These are phyloP conservation scores for Erodium maritimum DNA, from an alignment of 345 rosid genomes.

Conservation along the genomic window DNA sequence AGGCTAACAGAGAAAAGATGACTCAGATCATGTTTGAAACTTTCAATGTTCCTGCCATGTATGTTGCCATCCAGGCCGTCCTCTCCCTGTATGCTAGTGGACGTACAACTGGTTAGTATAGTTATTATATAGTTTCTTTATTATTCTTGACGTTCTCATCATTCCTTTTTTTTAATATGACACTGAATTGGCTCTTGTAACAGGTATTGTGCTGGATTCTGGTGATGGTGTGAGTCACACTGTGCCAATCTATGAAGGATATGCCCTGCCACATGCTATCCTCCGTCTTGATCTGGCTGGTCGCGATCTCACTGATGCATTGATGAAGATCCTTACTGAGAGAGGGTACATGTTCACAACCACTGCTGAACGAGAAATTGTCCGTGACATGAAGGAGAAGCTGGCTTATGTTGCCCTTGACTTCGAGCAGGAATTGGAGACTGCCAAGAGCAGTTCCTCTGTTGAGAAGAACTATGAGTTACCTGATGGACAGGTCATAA, in stretches of 20 bases:
- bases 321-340: conserved; percentile 54
- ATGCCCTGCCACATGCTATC: conserved; percentile 53
- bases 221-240: conserved; percentile 68
- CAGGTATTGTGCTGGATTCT: conserved; percentile 65
- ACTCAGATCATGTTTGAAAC: conserved; percentile 40
- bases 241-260: conserved; percentile 54
- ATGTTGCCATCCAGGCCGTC: conserved; percentile 32
- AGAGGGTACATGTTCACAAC: conserved; percentile 65
- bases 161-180: not conserved
- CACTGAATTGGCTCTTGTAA: not conserved
- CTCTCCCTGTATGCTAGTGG: conserved; percentile 36
- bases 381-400: conserved; percentile 79
- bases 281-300: conserved; percentile 55
- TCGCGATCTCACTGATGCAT: conserved; percentile 51
- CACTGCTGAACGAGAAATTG: conserved; percentile 77
- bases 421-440: conserved; percentile 49
- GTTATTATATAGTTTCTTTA: not conserved
- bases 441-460: conserved; percentile 53
- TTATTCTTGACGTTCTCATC: not conserved
- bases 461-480: conserved; percentile 55
- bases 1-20: conserved; percentile 44
- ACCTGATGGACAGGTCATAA: conserved; percentile 51
- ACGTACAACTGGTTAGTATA: conserved; percentile 28
- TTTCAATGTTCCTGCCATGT: conserved; percentile 34
- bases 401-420: conserved; percentile 55